Conservation (phyloP, 2,329 filamentous ascomycete species). For the Pseudocercospora eumusae region DNA sequence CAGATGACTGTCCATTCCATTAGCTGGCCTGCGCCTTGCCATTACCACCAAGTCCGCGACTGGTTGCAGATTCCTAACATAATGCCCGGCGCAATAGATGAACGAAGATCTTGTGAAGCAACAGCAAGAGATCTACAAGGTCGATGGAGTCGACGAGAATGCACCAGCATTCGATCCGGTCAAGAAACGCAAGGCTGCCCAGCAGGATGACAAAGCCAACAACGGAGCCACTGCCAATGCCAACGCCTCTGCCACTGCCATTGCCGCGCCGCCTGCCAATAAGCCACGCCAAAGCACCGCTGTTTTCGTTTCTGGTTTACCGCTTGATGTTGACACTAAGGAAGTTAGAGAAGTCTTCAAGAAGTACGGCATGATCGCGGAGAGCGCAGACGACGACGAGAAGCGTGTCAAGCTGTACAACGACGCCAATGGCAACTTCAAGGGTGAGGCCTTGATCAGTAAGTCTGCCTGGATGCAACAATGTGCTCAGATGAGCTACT, state of each 20-base stretch:
- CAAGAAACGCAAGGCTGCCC: constrained; percentile 47
- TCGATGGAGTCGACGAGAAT: constrained; percentile 60
- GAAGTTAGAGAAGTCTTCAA: constrained; percentile 85
- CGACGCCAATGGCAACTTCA: constrained; percentile 79
- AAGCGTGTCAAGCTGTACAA: constrained; percentile 92
- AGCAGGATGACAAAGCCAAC: constrained; percentile 32
- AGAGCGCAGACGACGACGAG: constrained; percentile 84
- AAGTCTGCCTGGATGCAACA: constrained; percentile 11
- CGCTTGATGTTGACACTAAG: constrained; percentile 71
- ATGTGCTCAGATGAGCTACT: constrained; percentile 6
- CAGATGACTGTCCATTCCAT: constrained; percentile 29
- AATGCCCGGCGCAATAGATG: constrained; percentile 45
- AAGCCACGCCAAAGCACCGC: constrained; percentile 71
- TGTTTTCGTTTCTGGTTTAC: constrained; percentile 87
- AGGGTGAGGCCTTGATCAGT: constrained; percentile 81
- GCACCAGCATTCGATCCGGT: constrained; percentile 39
- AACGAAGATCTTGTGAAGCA: constrained; percentile 62
- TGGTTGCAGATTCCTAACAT: constrained; percentile 25
- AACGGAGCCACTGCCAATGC: constrained; percentile 12
- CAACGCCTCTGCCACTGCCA: constrained; percentile 11
- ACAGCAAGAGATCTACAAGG: constrained; percentile 63
- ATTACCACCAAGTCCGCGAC: constrained; percentile 1
- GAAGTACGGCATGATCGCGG: constrained; percentile 87
- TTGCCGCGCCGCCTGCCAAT: constrained; percentile 24
- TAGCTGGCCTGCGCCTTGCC: constrained; percentile 29